Percentiles rank a stretch among this genome's conserved stretches.
Evolutionary conservation across 2,329 filamentous ascomycete genomes (phyloP).

Genomic region (Apiospora saccharicola): DNA sequence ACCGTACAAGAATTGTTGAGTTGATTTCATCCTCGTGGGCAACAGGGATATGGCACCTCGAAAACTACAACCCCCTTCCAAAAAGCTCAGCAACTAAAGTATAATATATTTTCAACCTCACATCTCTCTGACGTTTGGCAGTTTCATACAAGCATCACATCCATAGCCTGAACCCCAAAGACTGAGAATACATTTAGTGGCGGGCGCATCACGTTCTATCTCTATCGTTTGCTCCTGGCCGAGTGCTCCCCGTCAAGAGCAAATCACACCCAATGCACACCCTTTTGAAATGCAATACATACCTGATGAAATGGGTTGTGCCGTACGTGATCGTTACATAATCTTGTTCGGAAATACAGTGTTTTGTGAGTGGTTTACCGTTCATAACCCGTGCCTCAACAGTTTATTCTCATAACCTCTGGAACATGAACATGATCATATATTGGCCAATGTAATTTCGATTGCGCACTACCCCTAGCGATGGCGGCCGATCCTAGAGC

Average conservation of each 20-base stretch:
- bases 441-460: slow-evolving; percentile 18
- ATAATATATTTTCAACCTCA: not conserved
- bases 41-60: not conserved
- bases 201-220: not conserved
- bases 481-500: slow-evolving; percentile 12
- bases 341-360: not conserved
- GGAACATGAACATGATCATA: not conserved
- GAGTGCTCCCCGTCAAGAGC: not conserved
- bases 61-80: not conserved
- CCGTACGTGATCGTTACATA: no score
- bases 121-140: slow-evolving; percentile 3
- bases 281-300: no score
- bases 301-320: not conserved
- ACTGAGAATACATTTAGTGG: not conserved
- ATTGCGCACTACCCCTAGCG: slow-evolving; percentile 19
- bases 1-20: not conserved
- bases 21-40: not conserved
- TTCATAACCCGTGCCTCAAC: not conserved
- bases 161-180: not conserved
- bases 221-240: not conserved
- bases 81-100: slow-evolving; percentile 3
- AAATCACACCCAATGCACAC: no score
- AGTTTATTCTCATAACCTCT: not conserved
- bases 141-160: slow-evolving; percentile 10
- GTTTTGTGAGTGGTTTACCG: not conserved